Evolutionary conservation across 1,139 yeast genomes (phyloP).

Genomic region (Candida mesenterica): DNA sequence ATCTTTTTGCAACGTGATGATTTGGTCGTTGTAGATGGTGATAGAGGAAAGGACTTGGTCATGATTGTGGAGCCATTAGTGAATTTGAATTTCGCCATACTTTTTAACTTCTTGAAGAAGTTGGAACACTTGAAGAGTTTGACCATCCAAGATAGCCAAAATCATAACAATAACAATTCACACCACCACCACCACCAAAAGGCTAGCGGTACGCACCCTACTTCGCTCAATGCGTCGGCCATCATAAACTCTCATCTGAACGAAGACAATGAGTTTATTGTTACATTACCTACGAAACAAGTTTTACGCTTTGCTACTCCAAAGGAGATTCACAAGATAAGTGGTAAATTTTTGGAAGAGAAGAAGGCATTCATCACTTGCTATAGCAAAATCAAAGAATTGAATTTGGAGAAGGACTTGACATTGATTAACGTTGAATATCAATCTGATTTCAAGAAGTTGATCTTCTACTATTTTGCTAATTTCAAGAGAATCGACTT

Average conservation of each 20-base stretch:
- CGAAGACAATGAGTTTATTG: slow-evolving; percentile 46
- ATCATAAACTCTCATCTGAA: slow-evolving; percentile 41
- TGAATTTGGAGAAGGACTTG: slow-evolving; percentile 35
- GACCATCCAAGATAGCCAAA: slow-evolving; percentile 33
- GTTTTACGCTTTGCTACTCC: slow-evolving; percentile 51
- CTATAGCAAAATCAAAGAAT: slow-evolving; percentile 44
- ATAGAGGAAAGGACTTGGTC: slow-evolving; percentile 51
- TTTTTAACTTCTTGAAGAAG: slow-evolving; percentile 76
- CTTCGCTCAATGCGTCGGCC: slow-evolving; percentile 35
- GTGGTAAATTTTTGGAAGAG: slow-evolving; percentile 47
- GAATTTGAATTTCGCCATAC: slow-evolving; percentile 56
- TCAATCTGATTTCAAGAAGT: slow-evolving; percentile 91
- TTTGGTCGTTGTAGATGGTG: slow-evolving; percentile 51
- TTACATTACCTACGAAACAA: slow-evolving; percentile 49
- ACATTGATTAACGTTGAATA: slow-evolving; percentile 74
- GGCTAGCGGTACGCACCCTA: slow-evolving; percentile 39
- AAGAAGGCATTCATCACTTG: slow-evolving; percentile 48
- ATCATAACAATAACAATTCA: slow-evolving; percentile 11
- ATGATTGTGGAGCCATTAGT: slow-evolving; percentile 49
- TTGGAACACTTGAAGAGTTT: slow-evolving; percentile 77
- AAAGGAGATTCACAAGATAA: slow-evolving; percentile 43
- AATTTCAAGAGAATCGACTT: slow-evolving; percentile 85
- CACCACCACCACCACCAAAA: slow-evolving; percentile 14
- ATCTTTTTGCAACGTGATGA: slow-evolving; percentile 49
- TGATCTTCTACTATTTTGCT: slow-evolving; percentile 83